Evolutionary conservation across 1,139 yeast species (phyloP).

Genomic region (Nematodospora anomalae): DNA sequence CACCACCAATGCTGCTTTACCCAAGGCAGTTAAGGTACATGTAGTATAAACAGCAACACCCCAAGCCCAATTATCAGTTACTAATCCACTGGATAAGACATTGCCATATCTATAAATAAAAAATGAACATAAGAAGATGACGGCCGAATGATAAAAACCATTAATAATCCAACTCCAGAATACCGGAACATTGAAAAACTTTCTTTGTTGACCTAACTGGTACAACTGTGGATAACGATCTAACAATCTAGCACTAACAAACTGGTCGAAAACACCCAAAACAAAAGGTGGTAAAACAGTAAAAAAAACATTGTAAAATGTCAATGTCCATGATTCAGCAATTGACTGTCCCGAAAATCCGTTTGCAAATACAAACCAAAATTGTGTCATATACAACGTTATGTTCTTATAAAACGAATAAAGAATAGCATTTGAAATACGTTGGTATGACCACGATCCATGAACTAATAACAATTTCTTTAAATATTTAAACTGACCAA

Average conservation of each 20-base stretch:
- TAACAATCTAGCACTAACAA: constrained; percentile 83
- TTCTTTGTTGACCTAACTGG: constrained; percentile 84
- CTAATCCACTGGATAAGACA: constrained; percentile 63
- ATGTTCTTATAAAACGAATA: constrained; percentile 96
- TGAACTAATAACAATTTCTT: constrained; percentile 84
- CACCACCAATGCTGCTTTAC: constrained; percentile 91
- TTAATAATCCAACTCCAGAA: constrained; percentile 98
- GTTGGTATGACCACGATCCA: constrained; percentile 97
- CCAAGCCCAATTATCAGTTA: constrained; percentile 94
- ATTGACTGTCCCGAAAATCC: constrained; percentile 95
- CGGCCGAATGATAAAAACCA: constrained; percentile 91
- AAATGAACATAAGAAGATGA: constrained; percentile 73
- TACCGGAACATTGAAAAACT: constrained; percentile 83
- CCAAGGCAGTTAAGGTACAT: constrained; percentile 84
- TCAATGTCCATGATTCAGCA: constrained; percentile 96
- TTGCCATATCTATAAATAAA: constrained; percentile 71
- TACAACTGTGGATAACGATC: constrained; percentile 93
- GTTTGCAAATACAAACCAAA: constrained; percentile 93
- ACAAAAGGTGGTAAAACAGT: constrained; percentile 96
- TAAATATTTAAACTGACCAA: constrained; percentile 91
- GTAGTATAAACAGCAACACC: constrained; percentile 90
- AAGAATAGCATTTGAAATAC: constrained; percentile 86
- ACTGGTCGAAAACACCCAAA: constrained; percentile 95
- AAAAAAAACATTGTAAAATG: constrained; percentile 93
- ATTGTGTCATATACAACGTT: constrained; percentile 94